Percentiles rank a stretch among this genome's conserved stretches.
These are phyloP conservation scores for Groenewaldozyma tartarivorans DNA, from an alignment of 805 yeast genomes.

Conservation along the genomic window DNA sequence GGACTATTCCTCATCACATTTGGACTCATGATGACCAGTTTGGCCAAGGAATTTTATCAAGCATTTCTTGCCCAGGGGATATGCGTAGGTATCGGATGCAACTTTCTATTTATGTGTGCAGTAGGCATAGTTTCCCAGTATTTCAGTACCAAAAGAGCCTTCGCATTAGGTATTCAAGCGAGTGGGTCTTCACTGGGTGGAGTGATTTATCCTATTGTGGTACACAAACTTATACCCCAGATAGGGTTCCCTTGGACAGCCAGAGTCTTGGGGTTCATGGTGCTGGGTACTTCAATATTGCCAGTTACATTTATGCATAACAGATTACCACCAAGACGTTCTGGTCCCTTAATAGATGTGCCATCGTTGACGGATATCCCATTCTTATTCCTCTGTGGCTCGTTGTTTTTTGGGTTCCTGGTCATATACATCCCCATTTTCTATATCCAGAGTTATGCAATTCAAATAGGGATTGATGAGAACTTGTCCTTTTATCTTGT, in stretches of 20 bases:
- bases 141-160: conserved; percentile 34
- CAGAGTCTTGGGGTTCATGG: conserved; percentile 35
- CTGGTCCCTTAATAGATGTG: conserved; percentile 17
- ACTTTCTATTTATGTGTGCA: conserved; percentile 35
- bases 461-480: conserved; percentile 15
- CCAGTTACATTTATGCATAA: conserved; percentile 18
- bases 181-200: conserved; percentile 46
- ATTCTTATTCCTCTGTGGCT: conserved; percentile 15
- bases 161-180: conserved; percentile 37
- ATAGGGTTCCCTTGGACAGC: conserved; percentile 44
- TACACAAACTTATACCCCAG: conserved; percentile 31
- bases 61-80: conserved; percentile 44
- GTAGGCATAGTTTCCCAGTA: conserved; percentile 38
- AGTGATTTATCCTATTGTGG: conserved; percentile 38
- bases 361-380: conserved; percentile 16
- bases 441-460: conserved; percentile 26
- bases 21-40: conserved; percentile 26
- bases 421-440: conserved; percentile 27
- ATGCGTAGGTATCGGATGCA: conserved; percentile 37
- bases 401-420: conserved; percentile 31
- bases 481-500: conserved; percentile 22
- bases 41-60: conserved; percentile 36
- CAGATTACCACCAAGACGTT: conserved; percentile 21
- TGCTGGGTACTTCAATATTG: conserved; percentile 21
- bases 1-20: conserved; percentile 21